These are phyloP conservation scores for Noccaea bulbosa DNA, from an alignment of 345 rosid species.

Conservation along the genomic window DNA sequence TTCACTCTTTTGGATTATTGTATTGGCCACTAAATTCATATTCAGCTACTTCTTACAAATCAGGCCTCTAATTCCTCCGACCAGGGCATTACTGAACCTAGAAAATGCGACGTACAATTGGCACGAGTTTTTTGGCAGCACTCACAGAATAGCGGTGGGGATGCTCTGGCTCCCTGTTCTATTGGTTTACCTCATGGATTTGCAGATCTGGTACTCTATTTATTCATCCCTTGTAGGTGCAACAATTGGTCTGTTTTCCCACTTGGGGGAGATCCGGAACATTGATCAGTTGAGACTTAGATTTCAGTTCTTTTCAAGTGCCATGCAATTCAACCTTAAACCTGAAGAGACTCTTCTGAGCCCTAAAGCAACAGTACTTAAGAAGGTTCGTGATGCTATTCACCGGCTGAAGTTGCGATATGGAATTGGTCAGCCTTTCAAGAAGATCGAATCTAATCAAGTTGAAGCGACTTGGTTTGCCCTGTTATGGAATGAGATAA, in stretches of 20 bases:
- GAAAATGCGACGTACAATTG: conserved; percentile 46
- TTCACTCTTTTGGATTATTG: conserved; percentile 71
- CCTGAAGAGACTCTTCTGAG: conserved; percentile 60
- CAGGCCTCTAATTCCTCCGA: conserved; percentile 72
- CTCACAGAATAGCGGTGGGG: conserved; percentile 58
- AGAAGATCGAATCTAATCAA: conserved; percentile 80
- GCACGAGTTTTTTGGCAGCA: conserved; percentile 79
- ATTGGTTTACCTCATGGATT: conserved; percentile 76
- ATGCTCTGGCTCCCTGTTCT: conserved; percentile 81
- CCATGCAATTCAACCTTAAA: conserved; percentile 90
- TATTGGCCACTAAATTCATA: conserved; percentile 61
- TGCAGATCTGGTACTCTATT: conserved; percentile 90
- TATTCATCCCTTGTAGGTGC: conserved; percentile 75
- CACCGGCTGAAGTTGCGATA: conserved; percentile 75
- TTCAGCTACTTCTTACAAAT: conserved; percentile 90
- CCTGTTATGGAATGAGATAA: conserved; percentile 87
- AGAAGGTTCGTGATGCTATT: conserved; percentile 78
- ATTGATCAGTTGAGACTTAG: conserved; percentile 84
- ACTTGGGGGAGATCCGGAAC: conserved; percentile 91
- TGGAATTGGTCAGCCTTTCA: conserved; percentile 83
- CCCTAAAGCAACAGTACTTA: conserved; percentile 66
- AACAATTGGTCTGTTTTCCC: conserved; percentile 67
- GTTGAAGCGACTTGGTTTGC: conserved; percentile 90
- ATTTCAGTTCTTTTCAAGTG: conserved; percentile 92
- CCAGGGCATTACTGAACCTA: conserved; percentile 57